These are phyloP conservation scores for Syzygium malaccense DNA, from an alignment of 441 rosid species.

Conservation along the genomic window DNA sequence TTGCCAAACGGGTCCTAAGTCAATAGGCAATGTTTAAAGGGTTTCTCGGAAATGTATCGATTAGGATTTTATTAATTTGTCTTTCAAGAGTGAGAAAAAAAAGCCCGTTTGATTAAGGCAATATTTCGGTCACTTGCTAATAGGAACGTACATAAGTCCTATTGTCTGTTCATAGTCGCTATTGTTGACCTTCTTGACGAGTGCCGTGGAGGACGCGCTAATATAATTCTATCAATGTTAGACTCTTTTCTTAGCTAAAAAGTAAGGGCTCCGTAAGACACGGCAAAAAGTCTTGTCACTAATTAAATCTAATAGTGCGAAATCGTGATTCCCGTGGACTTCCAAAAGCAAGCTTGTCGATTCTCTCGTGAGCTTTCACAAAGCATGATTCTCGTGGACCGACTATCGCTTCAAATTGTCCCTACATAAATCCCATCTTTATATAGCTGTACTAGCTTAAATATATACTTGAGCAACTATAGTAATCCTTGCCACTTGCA, in stretches of 20 bases:
- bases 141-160: too few species aligned
- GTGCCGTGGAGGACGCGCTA: background rate
- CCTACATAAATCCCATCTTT: too few species aligned
- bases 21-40: too few species aligned
- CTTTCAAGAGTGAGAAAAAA: too few species aligned
- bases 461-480: too few species aligned
- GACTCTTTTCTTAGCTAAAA: background rate
- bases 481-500: background rate
- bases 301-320: background rate
- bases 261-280: accelerated
- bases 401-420: background rate
- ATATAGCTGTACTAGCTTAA: too few species aligned
- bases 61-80: too few species aligned
- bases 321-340: background rate
- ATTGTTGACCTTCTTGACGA: background rate
- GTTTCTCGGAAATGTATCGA: too few species aligned
- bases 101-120: too few species aligned
- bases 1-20: too few species aligned
- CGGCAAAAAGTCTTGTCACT: background rate
- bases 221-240: background rate
- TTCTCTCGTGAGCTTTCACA: background rate
- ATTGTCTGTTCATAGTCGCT: too few species aligned
- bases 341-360: background rate
- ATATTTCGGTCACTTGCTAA: too few species aligned
- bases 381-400: background rate